Percentiles rank a stretch among this genome's conserved stretches.
Conservation (phyloP, 148 eudicot genomes). For the Rheum nobile region DNA sequence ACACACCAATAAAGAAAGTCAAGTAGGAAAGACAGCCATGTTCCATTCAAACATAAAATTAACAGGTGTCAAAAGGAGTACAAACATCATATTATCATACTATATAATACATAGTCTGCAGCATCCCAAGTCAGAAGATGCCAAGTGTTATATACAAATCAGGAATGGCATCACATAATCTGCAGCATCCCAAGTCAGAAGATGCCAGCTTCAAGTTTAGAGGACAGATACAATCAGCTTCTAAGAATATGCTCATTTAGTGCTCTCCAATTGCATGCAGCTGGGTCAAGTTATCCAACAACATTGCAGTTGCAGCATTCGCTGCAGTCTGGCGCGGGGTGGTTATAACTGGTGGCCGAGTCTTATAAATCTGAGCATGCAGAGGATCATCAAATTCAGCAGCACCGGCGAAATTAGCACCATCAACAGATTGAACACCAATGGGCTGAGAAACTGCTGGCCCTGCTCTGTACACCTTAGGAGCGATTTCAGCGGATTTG, state of each 20-base stretch:
- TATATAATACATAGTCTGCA: not conserved
- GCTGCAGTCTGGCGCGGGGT: slow-evolving; percentile 36
- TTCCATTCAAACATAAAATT: not conserved
- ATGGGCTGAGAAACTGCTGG: slow-evolving; percentile 18
- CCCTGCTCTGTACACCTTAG: slow-evolving; percentile 21
- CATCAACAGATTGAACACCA: slow-evolving; percentile 12
- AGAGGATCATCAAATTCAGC: slow-evolving; percentile 52
- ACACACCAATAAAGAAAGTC: not conserved
- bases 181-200: too few species aligned
- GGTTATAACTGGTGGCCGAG: slow-evolving; percentile 59
- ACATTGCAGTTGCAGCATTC: slow-evolving; percentile 20
- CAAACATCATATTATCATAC: slow-evolving; percentile 1
- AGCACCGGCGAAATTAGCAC: slow-evolving; percentile 12
- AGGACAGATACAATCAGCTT: not conserved
- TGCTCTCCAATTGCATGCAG: slow-evolving; percentile 31
- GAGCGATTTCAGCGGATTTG: slow-evolving; percentile 20
- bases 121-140: not conserved
- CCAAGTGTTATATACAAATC: not conserved
- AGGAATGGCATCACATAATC: not conserved
- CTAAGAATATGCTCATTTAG: slow-evolving; percentile 19
- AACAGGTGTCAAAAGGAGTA: not conserved
- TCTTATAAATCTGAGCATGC: slow-evolving; percentile 72
- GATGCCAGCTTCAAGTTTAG: not conserved
- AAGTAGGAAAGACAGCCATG: not conserved
- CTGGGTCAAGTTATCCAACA: slow-evolving; percentile 38